These are phyloP conservation scores for Sporothrix brasiliensis DNA, from an alignment of 2,329 filamentous ascomycete genomes.

Conservation along the genomic window DNA sequence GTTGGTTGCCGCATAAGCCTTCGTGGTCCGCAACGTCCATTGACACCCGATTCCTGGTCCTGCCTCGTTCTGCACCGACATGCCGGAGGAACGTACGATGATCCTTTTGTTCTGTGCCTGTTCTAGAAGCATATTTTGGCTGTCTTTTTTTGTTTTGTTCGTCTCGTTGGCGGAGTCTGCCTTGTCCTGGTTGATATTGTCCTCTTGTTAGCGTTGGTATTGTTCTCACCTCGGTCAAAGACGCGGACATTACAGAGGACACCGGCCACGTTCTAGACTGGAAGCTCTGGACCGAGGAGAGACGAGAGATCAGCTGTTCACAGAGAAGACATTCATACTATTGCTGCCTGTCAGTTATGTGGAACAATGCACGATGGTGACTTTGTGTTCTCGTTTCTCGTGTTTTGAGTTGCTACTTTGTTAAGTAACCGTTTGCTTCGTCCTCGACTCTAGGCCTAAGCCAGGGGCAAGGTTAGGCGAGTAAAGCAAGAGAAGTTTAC, in stretches of 20 bases:
- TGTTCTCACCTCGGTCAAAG: slow-evolving; percentile 3
- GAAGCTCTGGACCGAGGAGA: not conserved
- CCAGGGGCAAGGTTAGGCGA: too few species aligned
- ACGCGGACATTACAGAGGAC: not conserved
- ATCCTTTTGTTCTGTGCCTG: slow-evolving; percentile 1
- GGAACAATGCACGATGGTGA: not conserved
- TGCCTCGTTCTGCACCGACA: not conserved
- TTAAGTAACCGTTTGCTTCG: too few species aligned
- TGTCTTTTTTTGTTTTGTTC: not conserved
- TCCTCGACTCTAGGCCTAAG: too few species aligned
- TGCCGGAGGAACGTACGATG: too few species aligned
- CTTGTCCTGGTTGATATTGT: slow-evolving; percentile 5
- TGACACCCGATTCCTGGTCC: not conserved
- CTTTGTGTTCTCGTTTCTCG: not conserved
- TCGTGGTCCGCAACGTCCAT: not conserved
- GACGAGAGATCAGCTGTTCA: not conserved
- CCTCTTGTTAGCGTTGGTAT: not conserved
- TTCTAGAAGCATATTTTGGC: not conserved
- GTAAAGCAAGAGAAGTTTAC: too few species aligned
- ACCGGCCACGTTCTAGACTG: too few species aligned
- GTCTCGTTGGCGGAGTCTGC: not conserved
- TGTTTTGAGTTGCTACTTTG: not conserved
- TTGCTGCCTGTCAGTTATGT: not conserved
- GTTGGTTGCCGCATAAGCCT: not conserved
- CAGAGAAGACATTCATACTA: not conserved